Conservation (phyloP, 1,284 basidiomycete species). For the Hemileia vastatrix region DNA sequence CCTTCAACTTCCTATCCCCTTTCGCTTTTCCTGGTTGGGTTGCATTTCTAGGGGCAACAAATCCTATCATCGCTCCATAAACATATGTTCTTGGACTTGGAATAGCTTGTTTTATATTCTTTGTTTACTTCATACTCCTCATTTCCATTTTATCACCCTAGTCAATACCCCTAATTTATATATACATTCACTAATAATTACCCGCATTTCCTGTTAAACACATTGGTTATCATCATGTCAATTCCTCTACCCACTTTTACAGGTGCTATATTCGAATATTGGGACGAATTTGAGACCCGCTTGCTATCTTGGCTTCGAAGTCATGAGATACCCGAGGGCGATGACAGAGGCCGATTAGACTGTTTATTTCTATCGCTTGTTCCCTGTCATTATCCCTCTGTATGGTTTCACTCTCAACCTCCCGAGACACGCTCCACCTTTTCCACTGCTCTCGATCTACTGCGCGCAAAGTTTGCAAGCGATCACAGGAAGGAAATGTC, state of each 20-base stretch:
- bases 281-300: conserved; percentile 12
- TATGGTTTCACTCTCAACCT: conserved; percentile 14
- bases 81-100: too few species aligned
- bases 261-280: conserved; percentile 8
- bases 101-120: too few species aligned
- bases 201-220: too few species aligned
- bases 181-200: too few species aligned
- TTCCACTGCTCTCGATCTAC: neutral
- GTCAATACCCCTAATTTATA: too few species aligned
- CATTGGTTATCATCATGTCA: too few species aligned
- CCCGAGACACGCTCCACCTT: conserved; percentile 4
- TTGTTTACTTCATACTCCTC: too few species aligned
- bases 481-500: conserved; percentile 16
- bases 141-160: too few species aligned
- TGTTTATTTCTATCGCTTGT: conserved; percentile 12
- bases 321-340: conserved; percentile 4
- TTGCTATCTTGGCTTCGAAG: conserved; percentile 12
- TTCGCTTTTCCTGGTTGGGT: too few species aligned
- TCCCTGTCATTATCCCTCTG: conserved; percentile 6
- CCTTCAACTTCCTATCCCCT: too few species aligned
- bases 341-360: conserved; percentile 10
- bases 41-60: too few species aligned
- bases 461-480: conserved; percentile 9
- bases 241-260: conserved; percentile 7
- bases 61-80: too few species aligned